Evolutionary conservation across 257 asterid species (phyloP).

Genomic region (Linaria vulgaris): DNA sequence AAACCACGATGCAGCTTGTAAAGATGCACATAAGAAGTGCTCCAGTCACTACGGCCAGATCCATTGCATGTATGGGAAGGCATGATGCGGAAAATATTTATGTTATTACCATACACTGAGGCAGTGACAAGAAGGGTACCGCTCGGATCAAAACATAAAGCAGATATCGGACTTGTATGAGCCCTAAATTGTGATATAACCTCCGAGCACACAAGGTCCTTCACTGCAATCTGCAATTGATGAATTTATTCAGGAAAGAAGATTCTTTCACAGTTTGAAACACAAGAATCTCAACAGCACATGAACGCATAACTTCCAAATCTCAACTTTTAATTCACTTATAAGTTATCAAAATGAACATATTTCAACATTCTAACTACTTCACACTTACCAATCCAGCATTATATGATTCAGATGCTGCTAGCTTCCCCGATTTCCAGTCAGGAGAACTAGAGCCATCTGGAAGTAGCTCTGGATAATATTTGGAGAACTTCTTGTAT

Average conservation of each 20-base stretch:
- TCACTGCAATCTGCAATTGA: slow-evolving; percentile 55
- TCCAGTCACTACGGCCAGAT: slow-evolving; percentile 47
- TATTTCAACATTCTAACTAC: slow-evolving; percentile 16
- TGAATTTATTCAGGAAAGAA: slow-evolving; percentile 20
- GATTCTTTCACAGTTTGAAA: neutral
- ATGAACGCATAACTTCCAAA: neutral
- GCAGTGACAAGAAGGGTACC: slow-evolving; percentile 78
- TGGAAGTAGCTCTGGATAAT: slow-evolving; percentile 63
- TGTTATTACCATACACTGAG: slow-evolving; percentile 69
- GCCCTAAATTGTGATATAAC: slow-evolving; percentile 75
- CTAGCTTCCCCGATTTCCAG: slow-evolving; percentile 54
- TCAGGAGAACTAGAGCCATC: slow-evolving; percentile 64
- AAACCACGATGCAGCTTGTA: slow-evolving; percentile 73
- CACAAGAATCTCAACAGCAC: neutral
- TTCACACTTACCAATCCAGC: slow-evolving; percentile 63
- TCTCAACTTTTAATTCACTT: slow-evolving; percentile 4
- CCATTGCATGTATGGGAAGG: slow-evolving; percentile 43
- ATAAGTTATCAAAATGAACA: slow-evolving; percentile 15
- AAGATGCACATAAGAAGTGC: slow-evolving; percentile 62
- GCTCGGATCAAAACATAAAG: slow-evolving; percentile 72
- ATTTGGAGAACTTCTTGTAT: slow-evolving; percentile 57
- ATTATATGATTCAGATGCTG: slow-evolving; percentile 57
- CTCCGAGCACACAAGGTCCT: slow-evolving; percentile 60
- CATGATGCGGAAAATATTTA: slow-evolving; percentile 61
- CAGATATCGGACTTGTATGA: slow-evolving; percentile 72